Evolutionary conservation across 2,329 filamentous ascomycete genomes (phyloP).

Genomic region (Hymenotorrendiella dingleyae): DNA sequence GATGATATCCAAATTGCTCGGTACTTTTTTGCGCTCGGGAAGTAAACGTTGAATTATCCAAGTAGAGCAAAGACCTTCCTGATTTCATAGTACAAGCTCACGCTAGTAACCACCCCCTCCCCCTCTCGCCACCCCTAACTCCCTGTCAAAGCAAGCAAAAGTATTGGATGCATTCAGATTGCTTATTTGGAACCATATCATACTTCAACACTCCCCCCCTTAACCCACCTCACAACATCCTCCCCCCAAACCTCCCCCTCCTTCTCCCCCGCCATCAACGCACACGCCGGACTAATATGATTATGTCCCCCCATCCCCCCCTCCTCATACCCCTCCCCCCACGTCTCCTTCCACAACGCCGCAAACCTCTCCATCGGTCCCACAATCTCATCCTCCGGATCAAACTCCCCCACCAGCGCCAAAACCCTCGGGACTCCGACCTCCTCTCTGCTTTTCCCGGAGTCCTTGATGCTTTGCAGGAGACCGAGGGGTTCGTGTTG

Average conservation of each 20-base stretch:
- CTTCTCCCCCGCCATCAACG: slow-evolving; percentile 23
- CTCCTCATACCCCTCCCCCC: slow-evolving; percentile 20
- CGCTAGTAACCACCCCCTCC: too few species aligned
- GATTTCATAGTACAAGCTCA: too few species aligned
- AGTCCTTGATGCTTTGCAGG: not conserved
- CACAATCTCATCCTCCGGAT: slow-evolving; percentile 28
- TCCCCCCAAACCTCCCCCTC: slow-evolving; percentile 28
- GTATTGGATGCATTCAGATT: too few species aligned
- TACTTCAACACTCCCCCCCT: too few species aligned
- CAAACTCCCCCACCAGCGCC: slow-evolving; percentile 22
- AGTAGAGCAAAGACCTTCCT: too few species aligned
- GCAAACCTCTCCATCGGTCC: slow-evolving; percentile 24
- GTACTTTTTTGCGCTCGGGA: too few species aligned
- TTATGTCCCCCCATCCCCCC: slow-evolving; percentile 25
- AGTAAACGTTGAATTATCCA: too few species aligned
- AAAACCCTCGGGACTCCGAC: slow-evolving; percentile 19
- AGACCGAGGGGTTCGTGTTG: slow-evolving; percentile 17
- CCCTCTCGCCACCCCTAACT: too few species aligned
- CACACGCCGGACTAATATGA: slow-evolving; percentile 26
- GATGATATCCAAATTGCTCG: too few species aligned
- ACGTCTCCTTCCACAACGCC: slow-evolving; percentile 18
- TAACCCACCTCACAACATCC: slow-evolving; percentile 25
- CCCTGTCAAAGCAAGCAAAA: too few species aligned
- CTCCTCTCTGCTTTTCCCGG: slow-evolving; percentile 4
- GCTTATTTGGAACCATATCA: too few species aligned